Conservation (phyloP, 192 early-diverging fungal genomes). For the Pilaira anomala region DNA sequence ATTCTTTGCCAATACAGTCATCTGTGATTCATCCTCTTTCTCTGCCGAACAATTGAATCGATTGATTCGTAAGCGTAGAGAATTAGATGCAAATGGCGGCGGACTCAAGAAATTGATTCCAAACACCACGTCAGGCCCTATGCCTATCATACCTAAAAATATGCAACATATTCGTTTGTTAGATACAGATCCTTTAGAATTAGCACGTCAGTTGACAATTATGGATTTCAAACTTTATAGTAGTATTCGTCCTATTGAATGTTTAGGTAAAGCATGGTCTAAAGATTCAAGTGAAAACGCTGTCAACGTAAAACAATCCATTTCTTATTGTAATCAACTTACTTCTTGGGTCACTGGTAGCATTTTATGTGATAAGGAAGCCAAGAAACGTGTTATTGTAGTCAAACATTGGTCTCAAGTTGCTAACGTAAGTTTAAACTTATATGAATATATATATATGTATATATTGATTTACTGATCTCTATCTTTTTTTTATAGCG, state of each 20-base stretch:
- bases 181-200: constrained; percentile 90
- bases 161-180: constrained; percentile 72
- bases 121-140: constrained; percentile 64
- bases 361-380: constrained; percentile 75
- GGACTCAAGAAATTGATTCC: constrained; percentile 59
- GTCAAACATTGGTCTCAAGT: constrained; percentile 84
- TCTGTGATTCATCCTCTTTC: constrained; percentile 69
- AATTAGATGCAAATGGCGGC: constrained; percentile 44
- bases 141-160: constrained; percentile 80
- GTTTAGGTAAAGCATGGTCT: constrained; percentile 86
- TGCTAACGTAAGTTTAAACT: constrained; percentile 53
- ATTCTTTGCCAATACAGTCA: constrained; percentile 66
- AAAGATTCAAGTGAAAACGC: constrained; percentile 57
- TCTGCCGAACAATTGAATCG: constrained; percentile 70
- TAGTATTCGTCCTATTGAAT: constrained; percentile 84
- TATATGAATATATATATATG: background rate
- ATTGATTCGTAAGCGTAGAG: constrained; percentile 68
- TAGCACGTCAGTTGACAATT: constrained; percentile 92
- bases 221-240: constrained; percentile 78
- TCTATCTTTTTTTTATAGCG: constrained; percentile 40
- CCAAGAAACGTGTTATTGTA: constrained; percentile 72
- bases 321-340: constrained; percentile 74
- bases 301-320: constrained; percentile 84
- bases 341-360: constrained; percentile 85
- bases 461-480: background rate